These are phyloP conservation scores for Yamadazyma friedrichii DNA, from an alignment of 1,139 yeast genomes.

Conservation along the genomic window DNA sequence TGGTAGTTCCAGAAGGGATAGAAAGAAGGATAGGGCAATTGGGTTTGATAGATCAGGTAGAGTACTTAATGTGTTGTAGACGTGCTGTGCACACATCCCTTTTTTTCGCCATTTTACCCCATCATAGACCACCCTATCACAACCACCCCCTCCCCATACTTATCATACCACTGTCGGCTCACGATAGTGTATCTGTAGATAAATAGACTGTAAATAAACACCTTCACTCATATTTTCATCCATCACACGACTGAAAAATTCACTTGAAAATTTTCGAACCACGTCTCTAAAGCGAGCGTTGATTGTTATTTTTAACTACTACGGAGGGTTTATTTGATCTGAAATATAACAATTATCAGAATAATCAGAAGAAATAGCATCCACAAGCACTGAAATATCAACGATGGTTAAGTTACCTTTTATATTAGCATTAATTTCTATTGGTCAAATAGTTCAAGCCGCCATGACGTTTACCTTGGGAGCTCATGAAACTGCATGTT, in stretches of 20 bases:
- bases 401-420: background rate
- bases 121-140: no score
- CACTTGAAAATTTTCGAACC: constrained; percentile 9
- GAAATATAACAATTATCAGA: no score
- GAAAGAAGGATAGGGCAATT: constrained; percentile 78
- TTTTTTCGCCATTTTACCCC: no score
- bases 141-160: no score
- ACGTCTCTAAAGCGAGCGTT: constrained; percentile 9
- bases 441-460: constrained; percentile 19
- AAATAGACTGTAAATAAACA: background rate
- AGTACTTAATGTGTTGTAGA: background rate
- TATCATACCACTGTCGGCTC: no score
- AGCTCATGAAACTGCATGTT: constrained; percentile 80
- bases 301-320: background rate
- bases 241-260: constrained; percentile 5
- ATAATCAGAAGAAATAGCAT: background rate
- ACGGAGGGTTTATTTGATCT: background rate
- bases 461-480: constrained; percentile 76
- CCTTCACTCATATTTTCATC: background rate
- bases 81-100: background rate
- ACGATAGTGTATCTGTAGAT: no score
- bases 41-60: constrained; percentile 74
- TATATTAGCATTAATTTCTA: constrained; percentile 3
- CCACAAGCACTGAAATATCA: constrained; percentile 1
- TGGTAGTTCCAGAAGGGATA: constrained; percentile 88